Base-by-base conservation (phyloP, 2,329 filamentous ascomycete species). In the Teratosphaeria gauchensis region DNA sequence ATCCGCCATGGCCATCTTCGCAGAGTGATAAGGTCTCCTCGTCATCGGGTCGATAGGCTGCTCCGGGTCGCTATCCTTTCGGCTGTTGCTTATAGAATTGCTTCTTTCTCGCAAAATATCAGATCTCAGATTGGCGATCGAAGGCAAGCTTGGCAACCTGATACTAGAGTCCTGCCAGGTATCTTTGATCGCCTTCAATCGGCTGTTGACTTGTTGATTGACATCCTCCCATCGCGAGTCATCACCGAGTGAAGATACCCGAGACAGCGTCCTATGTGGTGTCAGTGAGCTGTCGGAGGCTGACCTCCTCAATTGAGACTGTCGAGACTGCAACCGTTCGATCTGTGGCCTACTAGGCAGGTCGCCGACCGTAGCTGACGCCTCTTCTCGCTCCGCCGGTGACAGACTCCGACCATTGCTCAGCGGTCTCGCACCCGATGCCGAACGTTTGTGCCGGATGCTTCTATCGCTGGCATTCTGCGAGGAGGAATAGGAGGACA, bases 131-230 rank as follows among this genome's bases (percentile, higher is more conserved):
- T 56, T 66, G 6, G 66, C 60, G 57, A 71, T 63, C 55, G 58
- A 64, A 2, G 85, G 81, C 58, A 78, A 70, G 48, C 70, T 71
- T 19, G 77, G 77, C 55, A 79, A 63, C 68, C 85, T 89, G 73
- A 92, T 87, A 57, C 85, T 89, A 1, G 91, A 89, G 66, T 96
- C 91, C 69, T 90, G 86, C 62, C 89, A 84, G 69, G 88, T 95
- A 71, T 96, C 92, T 69, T 86, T 88, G 71, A 97, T 89, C 4
- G 92, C 92, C 75, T 95, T 95, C 69, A 94, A 80, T 51, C 92
- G 83, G 65, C 88, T 90, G 68, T 96, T 97, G 64, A 92, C 87
- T 77, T 94, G 89, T 61, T 90, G 88, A 51, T 86, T 84, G 12
- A 95, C 84, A 72, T 94, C 80, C 55, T 88, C 83, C 72, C 94